Evolutionary conservation across 352 stramenopile species (phyloP).

Genomic region (Globisporangium okanoganense): DNA sequence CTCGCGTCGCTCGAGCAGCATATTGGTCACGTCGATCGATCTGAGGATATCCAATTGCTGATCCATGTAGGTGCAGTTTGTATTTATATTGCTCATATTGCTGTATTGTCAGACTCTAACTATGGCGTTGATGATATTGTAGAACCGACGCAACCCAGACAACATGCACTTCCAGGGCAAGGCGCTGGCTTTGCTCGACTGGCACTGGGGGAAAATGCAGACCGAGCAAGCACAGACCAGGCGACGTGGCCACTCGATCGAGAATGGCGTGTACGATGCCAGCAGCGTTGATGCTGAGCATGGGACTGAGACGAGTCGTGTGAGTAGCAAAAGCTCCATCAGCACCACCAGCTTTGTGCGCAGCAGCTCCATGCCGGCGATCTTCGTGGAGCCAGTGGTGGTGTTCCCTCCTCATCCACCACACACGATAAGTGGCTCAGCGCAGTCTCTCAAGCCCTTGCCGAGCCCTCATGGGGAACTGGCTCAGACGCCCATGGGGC

Average conservation of each 20-base stretch:
- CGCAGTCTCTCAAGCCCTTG: neutral
- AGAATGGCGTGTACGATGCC: slow-evolving; percentile 14
- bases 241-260: slow-evolving; percentile 11
- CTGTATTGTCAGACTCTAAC: neutral
- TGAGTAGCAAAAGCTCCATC: neutral
- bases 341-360: slow-evolving; percentile 10
- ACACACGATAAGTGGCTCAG: neutral
- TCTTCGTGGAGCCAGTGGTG: slow-evolving; percentile 18
- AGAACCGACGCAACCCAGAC: slow-evolving; percentile 76
- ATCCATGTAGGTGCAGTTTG: slow-evolving; percentile 43
- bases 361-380: slow-evolving; percentile 6
- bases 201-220: slow-evolving; percentile 72
- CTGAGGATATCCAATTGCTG: slow-evolving; percentile 79
- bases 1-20: slow-evolving; percentile 53
- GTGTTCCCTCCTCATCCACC: slow-evolving; percentile 9
- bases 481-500: slow-evolving; percentile 51
- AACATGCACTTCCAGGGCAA: slow-evolving; percentile 89
- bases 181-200: slow-evolving; percentile 79
- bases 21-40: slow-evolving; percentile 54
- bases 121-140: neutral
- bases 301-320: neutral
- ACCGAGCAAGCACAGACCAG: slow-evolving; percentile 18
- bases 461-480: slow-evolving; percentile 47
- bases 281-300: neutral
- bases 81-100: no score